Conservation (phyloP, 441 rosid genomes). For the Bocquillonia castaneifolia region DNA sequence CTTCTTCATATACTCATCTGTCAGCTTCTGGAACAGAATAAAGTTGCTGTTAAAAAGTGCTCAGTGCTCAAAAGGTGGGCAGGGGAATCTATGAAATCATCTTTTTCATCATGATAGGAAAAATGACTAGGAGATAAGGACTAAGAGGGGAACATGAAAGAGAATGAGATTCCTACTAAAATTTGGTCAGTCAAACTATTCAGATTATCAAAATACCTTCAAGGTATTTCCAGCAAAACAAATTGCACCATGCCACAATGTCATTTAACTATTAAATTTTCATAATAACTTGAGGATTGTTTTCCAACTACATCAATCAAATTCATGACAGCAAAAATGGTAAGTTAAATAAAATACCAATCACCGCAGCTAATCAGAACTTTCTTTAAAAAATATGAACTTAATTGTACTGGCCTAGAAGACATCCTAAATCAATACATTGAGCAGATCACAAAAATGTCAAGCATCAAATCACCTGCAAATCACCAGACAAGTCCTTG, state of each 20-base stretch:
- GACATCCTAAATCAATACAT: not conserved
- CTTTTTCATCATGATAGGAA: not conserved
- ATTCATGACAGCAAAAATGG: not conserved
- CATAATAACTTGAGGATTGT: not conserved
- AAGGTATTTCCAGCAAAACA: not conserved
- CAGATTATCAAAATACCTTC: not conserved
- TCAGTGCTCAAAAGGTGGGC: not conserved
- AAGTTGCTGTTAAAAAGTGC: not conserved
- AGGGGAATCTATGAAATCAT: not conserved
- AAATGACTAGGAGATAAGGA: not conserved
- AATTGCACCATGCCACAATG: not conserved
- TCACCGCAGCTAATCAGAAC: not conserved
- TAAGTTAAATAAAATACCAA: not conserved
- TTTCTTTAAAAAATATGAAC: not conserved
- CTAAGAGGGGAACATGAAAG: not conserved
- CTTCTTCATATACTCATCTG: constrained; percentile 80
- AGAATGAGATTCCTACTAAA: not conserved
- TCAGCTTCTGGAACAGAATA: constrained; percentile 54
- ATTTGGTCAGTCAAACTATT: not conserved
- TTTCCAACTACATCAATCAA: not conserved
- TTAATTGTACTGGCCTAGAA: not conserved
- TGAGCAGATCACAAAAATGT: not conserved
- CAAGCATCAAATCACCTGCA: constrained; percentile 53
- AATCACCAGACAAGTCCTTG: constrained; percentile 78
- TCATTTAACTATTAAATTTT: not conserved